These are phyloP conservation scores for Trypethelium eluteriae DNA, from an alignment of 495 filamentous ascomycete genomes.

Conservation along the genomic window DNA sequence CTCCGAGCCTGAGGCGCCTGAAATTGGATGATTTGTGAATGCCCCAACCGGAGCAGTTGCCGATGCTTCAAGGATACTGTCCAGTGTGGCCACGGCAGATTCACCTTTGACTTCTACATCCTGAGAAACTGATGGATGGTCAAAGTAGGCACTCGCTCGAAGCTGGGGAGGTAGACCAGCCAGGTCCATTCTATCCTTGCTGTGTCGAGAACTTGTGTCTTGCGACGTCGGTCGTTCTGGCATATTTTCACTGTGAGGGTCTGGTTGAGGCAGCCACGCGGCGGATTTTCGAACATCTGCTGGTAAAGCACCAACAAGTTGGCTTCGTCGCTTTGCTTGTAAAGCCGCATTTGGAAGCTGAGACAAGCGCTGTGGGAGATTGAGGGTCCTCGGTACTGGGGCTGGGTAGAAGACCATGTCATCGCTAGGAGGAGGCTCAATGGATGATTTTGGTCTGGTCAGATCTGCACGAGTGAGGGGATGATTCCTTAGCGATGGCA, in stretches of 20 bases:
- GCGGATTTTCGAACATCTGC: constrained; percentile 44
- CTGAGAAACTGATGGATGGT: constrained; percentile 47
- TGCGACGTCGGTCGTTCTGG: constrained; percentile 15
- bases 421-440: constrained; percentile 57
- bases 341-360: constrained; percentile 55
- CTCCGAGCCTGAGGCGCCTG: constrained; percentile 47
- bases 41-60: constrained; percentile 84
- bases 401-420: constrained; percentile 93
- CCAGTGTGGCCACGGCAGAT: constrained; percentile 80
- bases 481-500: constrained; percentile 21
- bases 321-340: constrained; percentile 61
- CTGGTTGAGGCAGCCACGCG: constrained; percentile 43
- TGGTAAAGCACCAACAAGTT: constrained; percentile 32
- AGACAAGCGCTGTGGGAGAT: constrained; percentile 81
- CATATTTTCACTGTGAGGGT: constrained; percentile 24
- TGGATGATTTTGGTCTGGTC: constrained; percentile 49
- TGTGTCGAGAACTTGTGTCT: constrained; percentile 11
- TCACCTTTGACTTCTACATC: constrained; percentile 65
- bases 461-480: constrained; percentile 14
- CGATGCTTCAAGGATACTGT: constrained; percentile 92
- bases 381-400: constrained; percentile 86
- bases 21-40: constrained; percentile 87
- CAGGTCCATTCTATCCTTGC: constrained; percentile 35
- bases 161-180: constrained; percentile 72
- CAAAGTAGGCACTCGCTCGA: constrained; percentile 81